A percentile compares a stretch with the other conserved stretches of the same genome.
Evolutionary conservation across 2,329 filamentous ascomycete species (phyloP).

Genomic region (Diaporthe amygdali): DNA sequence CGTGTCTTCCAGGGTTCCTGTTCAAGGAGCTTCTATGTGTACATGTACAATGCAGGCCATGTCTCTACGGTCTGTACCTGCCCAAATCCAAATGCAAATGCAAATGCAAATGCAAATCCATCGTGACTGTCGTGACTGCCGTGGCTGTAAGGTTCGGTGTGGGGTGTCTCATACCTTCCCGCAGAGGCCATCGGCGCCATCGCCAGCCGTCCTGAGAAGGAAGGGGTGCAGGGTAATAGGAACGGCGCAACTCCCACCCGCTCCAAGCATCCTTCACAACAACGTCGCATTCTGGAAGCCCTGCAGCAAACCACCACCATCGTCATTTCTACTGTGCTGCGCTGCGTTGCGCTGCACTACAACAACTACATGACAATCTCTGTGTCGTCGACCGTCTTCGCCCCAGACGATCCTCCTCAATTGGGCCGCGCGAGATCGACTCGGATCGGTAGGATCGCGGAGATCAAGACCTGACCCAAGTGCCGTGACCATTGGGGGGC

Average conservation of each 20-base stretch:
- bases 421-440: constrained; percentile 7
- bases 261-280: background rate
- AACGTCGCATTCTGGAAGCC: background rate
- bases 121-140: background rate
- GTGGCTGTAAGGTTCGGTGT: background rate
- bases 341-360: too few species aligned
- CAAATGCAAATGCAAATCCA: background rate
- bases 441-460: constrained; percentile 13
- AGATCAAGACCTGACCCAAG: background rate
- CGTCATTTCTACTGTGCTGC: background rate
- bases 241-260: background rate
- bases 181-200: background rate
- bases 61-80: background rate
- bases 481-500: background rate
- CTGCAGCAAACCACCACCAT: background rate
- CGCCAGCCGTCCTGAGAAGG: background rate
- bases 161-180: background rate
- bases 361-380: background rate
- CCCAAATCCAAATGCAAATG: background rate
- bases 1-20: background rate
- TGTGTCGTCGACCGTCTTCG: background rate
- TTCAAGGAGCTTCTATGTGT: too few species aligned
- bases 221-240: background rate
- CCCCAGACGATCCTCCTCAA: background rate
- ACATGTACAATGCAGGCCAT: background rate